Evolutionary conservation across 306 rosid genomes (phyloP).

Genomic region (Malus fusca): DNA sequence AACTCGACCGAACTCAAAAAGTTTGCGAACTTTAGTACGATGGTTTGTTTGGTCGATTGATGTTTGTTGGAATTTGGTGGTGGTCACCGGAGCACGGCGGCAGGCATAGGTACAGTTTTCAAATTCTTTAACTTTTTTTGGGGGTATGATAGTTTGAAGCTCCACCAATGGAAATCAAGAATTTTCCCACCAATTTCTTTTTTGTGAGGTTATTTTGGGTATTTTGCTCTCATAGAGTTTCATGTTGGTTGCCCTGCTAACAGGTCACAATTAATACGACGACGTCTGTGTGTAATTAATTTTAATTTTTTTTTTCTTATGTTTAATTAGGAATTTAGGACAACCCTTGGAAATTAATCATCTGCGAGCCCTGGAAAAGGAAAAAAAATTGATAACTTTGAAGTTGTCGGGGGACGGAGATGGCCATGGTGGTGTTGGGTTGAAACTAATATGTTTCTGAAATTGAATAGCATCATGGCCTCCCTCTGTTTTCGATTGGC

Average conservation of each 20-base stretch:
- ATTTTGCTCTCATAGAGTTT: background rate
- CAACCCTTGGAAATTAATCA: background rate
- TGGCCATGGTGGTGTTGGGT: background rate
- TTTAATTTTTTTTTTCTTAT: no score
- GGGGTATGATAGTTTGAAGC: slow-evolving; percentile 5
- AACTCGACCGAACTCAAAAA: background rate
- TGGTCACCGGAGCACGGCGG: background rate
- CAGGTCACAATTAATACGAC: background rate
- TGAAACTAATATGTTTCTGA: background rate
- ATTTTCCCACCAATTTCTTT: slow-evolving; percentile 26
- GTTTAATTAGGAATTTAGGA: background rate
- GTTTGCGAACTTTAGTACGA: background rate
- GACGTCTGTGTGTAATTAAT: no score
- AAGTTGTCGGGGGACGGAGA: background rate
- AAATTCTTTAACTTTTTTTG: background rate
- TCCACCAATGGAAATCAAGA: slow-evolving; percentile 11
- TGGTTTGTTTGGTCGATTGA: background rate
- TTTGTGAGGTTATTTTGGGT: slow-evolving; percentile 24
- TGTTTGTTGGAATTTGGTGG: background rate
- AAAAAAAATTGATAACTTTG: background rate
- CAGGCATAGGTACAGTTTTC: background rate
- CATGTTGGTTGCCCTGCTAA: background rate
- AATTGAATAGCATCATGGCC: background rate
- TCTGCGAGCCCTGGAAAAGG: background rate
- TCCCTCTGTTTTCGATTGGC: background rate